phyloP scores from a whole-genome alignment of 148 eudicot species.

The Pharnaceum exiguum region DNA sequence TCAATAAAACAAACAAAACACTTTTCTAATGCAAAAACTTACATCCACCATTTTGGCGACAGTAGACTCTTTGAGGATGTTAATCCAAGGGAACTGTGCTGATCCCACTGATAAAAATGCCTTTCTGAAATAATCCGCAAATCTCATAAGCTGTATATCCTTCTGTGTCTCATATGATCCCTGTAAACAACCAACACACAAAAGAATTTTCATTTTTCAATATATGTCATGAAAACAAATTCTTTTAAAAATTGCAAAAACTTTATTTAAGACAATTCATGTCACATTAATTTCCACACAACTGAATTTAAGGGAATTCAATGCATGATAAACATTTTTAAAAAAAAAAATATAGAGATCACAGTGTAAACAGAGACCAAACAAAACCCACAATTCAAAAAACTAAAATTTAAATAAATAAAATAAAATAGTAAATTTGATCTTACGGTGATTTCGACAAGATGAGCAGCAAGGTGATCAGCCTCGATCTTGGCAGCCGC shows the following conservation, averaged over 20 bases:
- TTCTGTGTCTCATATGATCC: conserved; percentile 44
- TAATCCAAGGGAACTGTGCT: conserved; percentile 58
- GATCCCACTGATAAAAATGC: conserved; percentile 47
- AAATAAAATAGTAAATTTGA: neutral
- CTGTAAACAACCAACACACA: no score
- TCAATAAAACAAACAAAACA: no score
- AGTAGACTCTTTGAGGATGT: conserved; percentile 56
- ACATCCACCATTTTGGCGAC: conserved; percentile 52
- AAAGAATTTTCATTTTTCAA: no score
- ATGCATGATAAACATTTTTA: neutral
- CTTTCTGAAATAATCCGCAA: conserved; percentile 60
- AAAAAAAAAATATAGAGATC: neutral
- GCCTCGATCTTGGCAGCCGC: conserved; percentile 54
- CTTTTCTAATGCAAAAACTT: no score
- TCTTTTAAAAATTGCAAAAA: no score
- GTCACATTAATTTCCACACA: neutral
- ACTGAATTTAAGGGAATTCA: neutral
- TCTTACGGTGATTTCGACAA: conserved; percentile 35
- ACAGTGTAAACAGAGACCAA: neutral
- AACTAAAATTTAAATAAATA: neutral
- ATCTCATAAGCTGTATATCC: conserved; percentile 56
- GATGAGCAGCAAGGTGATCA: conserved; percentile 42
- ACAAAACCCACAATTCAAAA: neutral
- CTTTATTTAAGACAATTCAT: neutral
- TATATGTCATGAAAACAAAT: no score